Percentiles rank a stretch among this genome's conserved stretches.
These are phyloP conservation scores for Cytospora leucostoma DNA, from an alignment of 2,329 filamentous ascomycete genomes.

Conservation along the genomic window DNA sequence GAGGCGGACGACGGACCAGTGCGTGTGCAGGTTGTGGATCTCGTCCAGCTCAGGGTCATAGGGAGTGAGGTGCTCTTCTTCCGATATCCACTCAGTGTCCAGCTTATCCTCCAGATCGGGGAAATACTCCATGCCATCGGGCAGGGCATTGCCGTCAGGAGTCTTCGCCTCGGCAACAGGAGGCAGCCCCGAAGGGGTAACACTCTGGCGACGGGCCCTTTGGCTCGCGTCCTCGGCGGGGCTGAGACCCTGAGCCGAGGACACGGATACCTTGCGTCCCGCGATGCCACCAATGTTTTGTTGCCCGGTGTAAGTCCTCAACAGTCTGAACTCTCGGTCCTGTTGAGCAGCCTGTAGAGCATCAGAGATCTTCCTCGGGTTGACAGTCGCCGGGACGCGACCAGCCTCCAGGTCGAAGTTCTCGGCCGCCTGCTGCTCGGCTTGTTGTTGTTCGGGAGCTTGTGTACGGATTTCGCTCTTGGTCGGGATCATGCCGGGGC, in stretches of 20 bases:
- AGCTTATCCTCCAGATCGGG: constrained; percentile 14
- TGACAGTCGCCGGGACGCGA: constrained; percentile 23
- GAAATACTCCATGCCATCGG: constrained; percentile 14
- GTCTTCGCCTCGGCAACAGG: constrained; percentile 22
- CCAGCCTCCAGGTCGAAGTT: constrained; percentile 25
- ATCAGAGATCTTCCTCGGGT: constrained; percentile 23
- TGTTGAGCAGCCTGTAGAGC: constrained; percentile 24
- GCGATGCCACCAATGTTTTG: background rate
- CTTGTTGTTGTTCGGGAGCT: constrained; percentile 20
- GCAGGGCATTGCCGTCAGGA: constrained; percentile 14
- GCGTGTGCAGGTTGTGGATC: constrained; percentile 49
- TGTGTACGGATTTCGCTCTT: constrained; percentile 40
- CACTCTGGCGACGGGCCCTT: constrained; percentile 8
- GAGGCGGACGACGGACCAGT: constrained; percentile 52
- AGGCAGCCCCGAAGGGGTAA: constrained; percentile 16
- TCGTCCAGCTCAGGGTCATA: constrained; percentile 38
- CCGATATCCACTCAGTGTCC: constrained; percentile 20
- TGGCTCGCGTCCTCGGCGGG: constrained; percentile 5
- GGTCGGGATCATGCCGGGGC: constrained; percentile 54
- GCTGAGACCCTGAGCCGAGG: constrained; percentile 10
- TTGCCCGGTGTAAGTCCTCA: constrained; percentile 23
- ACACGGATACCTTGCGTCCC: constrained; percentile 21
- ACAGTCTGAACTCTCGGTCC: constrained; percentile 24
- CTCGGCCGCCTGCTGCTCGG: constrained; percentile 22
- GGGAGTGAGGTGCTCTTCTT: constrained; percentile 18